These are phyloP conservation scores for Colletotrichum sp. DNA, from an alignment of 2,329 filamentous ascomycete species.

Conservation along the genomic window DNA sequence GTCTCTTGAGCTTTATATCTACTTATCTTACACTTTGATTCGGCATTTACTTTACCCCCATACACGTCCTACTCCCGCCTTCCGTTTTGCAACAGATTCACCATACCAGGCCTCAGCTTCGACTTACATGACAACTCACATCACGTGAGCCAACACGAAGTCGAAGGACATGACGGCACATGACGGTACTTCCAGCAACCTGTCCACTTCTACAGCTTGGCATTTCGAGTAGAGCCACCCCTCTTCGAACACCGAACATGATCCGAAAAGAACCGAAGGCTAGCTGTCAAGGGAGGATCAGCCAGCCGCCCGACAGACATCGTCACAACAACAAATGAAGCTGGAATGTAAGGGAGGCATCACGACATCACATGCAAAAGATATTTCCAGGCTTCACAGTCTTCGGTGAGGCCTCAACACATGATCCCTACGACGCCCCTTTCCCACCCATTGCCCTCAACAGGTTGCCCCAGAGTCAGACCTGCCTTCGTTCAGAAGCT, in stretches of 20 bases:
- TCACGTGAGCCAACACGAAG: neutral
- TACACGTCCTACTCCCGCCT: neutral
- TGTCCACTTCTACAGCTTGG: neutral
- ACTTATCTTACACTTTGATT: accelerated
- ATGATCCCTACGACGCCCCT: neutral
- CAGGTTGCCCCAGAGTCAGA: neutral
- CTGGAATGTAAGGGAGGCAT: neutral
- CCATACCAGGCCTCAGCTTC: neutral
- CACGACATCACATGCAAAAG: neutral
- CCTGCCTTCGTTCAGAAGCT: neutral
- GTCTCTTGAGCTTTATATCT: neutral
- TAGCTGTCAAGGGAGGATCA: neutral
- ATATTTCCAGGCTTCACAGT: neutral
- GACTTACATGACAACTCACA: neutral
- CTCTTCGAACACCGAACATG: neutral
- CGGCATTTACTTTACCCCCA: accelerated
- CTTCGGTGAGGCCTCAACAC: neutral
- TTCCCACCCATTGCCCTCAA: neutral
- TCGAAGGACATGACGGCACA: neutral
- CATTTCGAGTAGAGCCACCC: neutral
- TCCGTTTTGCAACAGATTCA: accelerated
- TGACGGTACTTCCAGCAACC: neutral
- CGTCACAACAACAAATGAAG: neutral
- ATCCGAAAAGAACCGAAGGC: neutral
- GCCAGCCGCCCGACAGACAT: neutral